phyloP scores from a whole-genome alignment of 2,329 filamentous ascomycete genomes.

The Passalora sequoiae region DNA sequence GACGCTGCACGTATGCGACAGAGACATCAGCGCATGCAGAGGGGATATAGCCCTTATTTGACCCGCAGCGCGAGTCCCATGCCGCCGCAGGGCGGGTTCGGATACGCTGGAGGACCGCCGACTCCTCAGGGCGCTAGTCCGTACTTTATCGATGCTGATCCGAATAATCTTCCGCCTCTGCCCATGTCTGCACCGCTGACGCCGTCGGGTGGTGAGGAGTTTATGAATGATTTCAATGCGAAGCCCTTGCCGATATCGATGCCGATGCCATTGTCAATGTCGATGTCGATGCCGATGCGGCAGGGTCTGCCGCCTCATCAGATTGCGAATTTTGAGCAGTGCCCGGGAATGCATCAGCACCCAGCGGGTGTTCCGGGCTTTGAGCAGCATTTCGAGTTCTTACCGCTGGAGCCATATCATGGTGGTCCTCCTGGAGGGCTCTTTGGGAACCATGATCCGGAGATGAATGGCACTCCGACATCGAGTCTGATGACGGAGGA shows the following conservation, averaged over 20 bases:
- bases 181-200: conserved; percentile 16
- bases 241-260: neutral
- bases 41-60: conserved; percentile 14
- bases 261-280: conserved; percentile 5
- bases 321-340: neutral
- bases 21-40: conserved; percentile 10
- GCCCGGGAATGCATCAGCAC: neutral
- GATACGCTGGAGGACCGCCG: neutral
- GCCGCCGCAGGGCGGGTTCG: neutral
- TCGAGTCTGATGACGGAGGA: conserved; percentile 30
- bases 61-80: conserved; percentile 3
- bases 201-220: conserved; percentile 11
- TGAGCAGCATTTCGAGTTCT: conserved; percentile 12
- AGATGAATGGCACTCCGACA: conserved; percentile 25
- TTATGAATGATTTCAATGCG: too few relatives aligned
- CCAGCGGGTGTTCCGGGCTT: neutral
- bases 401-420: conserved; percentile 13
- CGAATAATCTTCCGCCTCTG: conserved; percentile 2
- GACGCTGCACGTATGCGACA: conserved; percentile 27
- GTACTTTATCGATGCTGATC: conserved; percentile 20
- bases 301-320: neutral
- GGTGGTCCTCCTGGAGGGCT: conserved; percentile 5
- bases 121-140: conserved; percentile 16
- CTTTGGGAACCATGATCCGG: conserved; percentile 20
- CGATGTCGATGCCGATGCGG: neutral